Evolutionary conservation across 2,329 filamentous ascomycete species (phyloP), one percentile per base, ranked within the genome.

Genomic region (Aspergillus tubingensis): DNA sequence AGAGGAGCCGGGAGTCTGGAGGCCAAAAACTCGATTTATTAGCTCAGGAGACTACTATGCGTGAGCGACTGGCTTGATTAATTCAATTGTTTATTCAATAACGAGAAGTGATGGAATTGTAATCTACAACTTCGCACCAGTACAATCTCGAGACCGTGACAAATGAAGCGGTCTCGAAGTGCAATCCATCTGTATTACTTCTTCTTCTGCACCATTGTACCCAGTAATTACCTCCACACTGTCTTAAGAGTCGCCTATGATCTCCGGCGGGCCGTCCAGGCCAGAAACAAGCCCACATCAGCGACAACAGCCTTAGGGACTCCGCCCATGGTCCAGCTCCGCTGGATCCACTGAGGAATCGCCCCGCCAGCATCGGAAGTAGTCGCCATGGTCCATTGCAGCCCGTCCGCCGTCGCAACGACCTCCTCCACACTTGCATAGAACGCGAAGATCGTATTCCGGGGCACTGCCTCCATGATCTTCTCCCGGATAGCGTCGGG

Each of bases 231-330:
- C n/a, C 7, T 17, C 25, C 47, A 19, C 15, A n/a, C 15, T 23
- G 10, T 49, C 3, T 13, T 30, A 30, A 3, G 44, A 17, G 13
- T n/a, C 10, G n/a, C 3, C 17, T 23, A 32, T 11, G 32, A 38
- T 58, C 69, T 61, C n/a, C 59, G 47, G 15, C 62, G 59, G 52
- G 59, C 66, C 19, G 62, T 67, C 75, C 75, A 77, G 21, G 62
- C 63, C 48, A 77, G 65, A 62, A 77, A 77, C 49, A 76, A 68
- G n/a, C 74, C 74, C 57, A 77, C 75, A 69, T 77, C 74, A 15
- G 70, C 71, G 19, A 76, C 74, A 54, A 77, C 70, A 25, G 75
- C 75, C 43, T 68, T 70, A 2, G 75, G 74, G 41, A 74, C 70
- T 21, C 75, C 75, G 21, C 75, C 72, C 60, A 76, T 61, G 19